Base-by-base conservation (phyloP, 345 rosid genomes). In the Sonneratia alba region DNA sequence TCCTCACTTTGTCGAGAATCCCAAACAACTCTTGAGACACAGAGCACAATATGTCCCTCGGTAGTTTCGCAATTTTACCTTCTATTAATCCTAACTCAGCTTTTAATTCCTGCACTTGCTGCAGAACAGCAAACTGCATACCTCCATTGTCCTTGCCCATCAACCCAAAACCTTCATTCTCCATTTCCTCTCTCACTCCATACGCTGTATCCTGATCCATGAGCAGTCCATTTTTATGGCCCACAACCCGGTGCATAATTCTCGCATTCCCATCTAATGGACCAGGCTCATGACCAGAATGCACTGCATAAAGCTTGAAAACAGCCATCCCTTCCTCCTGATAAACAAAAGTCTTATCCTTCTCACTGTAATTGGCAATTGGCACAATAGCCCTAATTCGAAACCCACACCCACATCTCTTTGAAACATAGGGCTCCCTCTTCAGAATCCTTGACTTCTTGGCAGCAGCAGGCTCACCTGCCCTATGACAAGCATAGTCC, bases 401-500 rank as follows among this genome's bases (percentile, higher is more conserved):
- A 81, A 95, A 95, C 68, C 94, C 96, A 72, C 99, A 95, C 5
- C 99, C 98, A 68, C 98, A 95, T 75, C 97, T 86, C 84, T 95
- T 95, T 0, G 99, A 95, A 2, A 90, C 98, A 82, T 95, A 95
- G 7, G 98, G 98, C 80, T 95, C 99, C 81, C 99, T 92, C 86
- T 92, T 95, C 87, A 92, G 72, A 80, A 92, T 82, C 87, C 82
- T 89, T 1, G 99, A 87, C 84, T 87, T 95, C 89, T 92, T 92
- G 0, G 87, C 83, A 0, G 81, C 89, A 4, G 81, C 88, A 4
- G 98, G 99, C 81, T 95, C 96, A 22, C 99, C 98, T 24, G 99
- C 99, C 80, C 99, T 85, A 51, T 95, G 99, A 75, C 99, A 95
- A n/a, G 99, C 99, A 81, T 95, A 95, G 84, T 95, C 99, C 83